Conservation (phyloP, 768 basidiomycete genomes). For the Termitomyces sp. region DNA sequence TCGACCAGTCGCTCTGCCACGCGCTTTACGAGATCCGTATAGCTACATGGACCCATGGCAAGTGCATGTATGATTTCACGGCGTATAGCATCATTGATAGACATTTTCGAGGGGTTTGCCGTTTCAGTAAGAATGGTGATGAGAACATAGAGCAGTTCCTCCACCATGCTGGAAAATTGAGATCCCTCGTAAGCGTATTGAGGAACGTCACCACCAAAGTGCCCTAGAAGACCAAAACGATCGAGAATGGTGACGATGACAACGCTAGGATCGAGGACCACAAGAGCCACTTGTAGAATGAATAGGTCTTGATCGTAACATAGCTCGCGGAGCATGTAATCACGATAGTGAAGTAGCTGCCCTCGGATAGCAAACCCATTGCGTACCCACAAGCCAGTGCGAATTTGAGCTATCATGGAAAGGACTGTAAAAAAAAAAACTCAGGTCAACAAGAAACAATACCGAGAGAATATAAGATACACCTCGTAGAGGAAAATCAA, state of each 20-base stretch:
- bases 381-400: slow-evolving; percentile 94
- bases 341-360: slow-evolving; percentile 92
- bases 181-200: slow-evolving; percentile 60
- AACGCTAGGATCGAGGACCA: slow-evolving; percentile 70
- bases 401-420: slow-evolving; percentile 90
- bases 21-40: slow-evolving; percentile 86
- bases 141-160: slow-evolving; percentile 84
- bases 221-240: slow-evolving; percentile 76
- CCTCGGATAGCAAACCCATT: slow-evolving; percentile 96
- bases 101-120: slow-evolving; percentile 64
- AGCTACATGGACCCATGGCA: slow-evolving; percentile 81
- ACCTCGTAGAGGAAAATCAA: slow-evolving; percentile 89
- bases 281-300: slow-evolving; percentile 74
- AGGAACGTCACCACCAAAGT: slow-evolving; percentile 67
- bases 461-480: neutral
- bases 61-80: slow-evolving; percentile 90
- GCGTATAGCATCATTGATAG: slow-evolving; percentile 57
- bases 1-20: slow-evolving; percentile 88
- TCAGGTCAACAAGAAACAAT: neutral
- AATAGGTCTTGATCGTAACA: slow-evolving; percentile 95
- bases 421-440: slow-evolving; percentile 50
- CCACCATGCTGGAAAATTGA: slow-evolving; percentile 81
- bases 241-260: slow-evolving; percentile 86
- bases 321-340: slow-evolving; percentile 91
- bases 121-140: slow-evolving; percentile 85